phyloP scores from a whole-genome alignment of 768 basidiomycete genomes.

The Pisolithus albus region DNA sequence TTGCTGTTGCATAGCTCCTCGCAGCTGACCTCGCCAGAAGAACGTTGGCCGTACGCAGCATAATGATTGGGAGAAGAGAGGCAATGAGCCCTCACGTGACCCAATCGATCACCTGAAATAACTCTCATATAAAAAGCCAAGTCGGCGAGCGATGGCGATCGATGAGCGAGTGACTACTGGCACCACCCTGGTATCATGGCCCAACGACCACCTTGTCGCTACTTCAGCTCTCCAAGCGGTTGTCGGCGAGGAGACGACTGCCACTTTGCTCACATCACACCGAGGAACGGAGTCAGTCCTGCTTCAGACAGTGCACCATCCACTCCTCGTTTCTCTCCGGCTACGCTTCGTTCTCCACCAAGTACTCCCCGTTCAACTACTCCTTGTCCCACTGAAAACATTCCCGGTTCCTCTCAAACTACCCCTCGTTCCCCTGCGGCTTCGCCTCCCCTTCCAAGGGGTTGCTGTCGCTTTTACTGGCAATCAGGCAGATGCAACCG shows the following conservation, averaged over 20 bases:
- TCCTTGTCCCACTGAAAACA: no score
- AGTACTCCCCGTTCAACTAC: not conserved
- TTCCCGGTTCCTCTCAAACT: no score
- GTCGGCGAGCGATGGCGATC: no score
- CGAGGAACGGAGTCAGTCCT: no score
- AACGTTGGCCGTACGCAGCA: constrained; percentile 14
- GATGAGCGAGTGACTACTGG: no score
- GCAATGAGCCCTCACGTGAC: not conserved
- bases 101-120: not conserved
- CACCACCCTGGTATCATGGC: not conserved
- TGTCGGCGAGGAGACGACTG: constrained; percentile 41
- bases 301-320: no score
- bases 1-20: constrained; percentile 41
- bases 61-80: not conserved
- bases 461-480: constrained; percentile 45
- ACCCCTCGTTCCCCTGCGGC: constrained; percentile 1
- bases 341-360: not conserved
- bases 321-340: no score
- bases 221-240: constrained; percentile 36
- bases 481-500: constrained; percentile 38
- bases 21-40: constrained; percentile 26
- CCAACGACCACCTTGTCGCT: constrained; percentile 30
- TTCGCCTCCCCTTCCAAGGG: constrained; percentile 25
- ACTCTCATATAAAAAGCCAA: no score
- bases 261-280: constrained; percentile 23